Conservation (phyloP, 2,329 filamentous ascomycete genomes). For the Calonectria pauciramosa region DNA sequence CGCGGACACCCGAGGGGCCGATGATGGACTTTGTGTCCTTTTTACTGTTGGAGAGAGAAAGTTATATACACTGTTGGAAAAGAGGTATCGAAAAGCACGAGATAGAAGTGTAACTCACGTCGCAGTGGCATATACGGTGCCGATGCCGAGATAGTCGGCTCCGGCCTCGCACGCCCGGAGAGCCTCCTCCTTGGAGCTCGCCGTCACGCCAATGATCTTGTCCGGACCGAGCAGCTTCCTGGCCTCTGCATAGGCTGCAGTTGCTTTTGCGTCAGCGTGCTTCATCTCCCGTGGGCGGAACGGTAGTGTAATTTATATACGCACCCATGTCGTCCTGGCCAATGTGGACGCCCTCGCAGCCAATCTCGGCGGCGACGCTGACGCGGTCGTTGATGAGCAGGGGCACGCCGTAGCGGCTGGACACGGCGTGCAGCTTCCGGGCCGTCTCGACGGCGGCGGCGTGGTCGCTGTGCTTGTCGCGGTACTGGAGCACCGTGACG, state of each 20-base stretch:
- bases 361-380: conserved; percentile 87
- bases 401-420: conserved; percentile 77
- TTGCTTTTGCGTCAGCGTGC: background rate
- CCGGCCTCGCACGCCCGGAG: conserved; percentile 78
- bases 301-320: conserved; percentile 43
- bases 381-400: conserved; percentile 94
- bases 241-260: conserved; percentile 61
- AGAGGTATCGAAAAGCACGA: background rate
- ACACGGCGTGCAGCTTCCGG: conserved; percentile 78
- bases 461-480: conserved; percentile 88
- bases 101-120: conserved; percentile 67
- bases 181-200: conserved; percentile 81
- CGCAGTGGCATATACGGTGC: conserved; percentile 87
- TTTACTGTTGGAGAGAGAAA: conserved; percentile 67
- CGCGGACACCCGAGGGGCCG: conserved; percentile 67
- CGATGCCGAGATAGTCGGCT: conserved; percentile 93
- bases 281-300: no score
- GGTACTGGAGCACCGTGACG: conserved; percentile 89
- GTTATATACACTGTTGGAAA: conserved; percentile 6
- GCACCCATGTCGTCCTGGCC: conserved; percentile 93
- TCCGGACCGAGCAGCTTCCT: conserved; percentile 79
- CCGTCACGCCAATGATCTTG: conserved; percentile 90
- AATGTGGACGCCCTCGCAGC: conserved; percentile 92
- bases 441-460: conserved; percentile 79
- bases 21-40: conserved; percentile 82